Conservation (phyloP, 768 basidiomycete genomes). For the Lactarius quietus region DNA sequence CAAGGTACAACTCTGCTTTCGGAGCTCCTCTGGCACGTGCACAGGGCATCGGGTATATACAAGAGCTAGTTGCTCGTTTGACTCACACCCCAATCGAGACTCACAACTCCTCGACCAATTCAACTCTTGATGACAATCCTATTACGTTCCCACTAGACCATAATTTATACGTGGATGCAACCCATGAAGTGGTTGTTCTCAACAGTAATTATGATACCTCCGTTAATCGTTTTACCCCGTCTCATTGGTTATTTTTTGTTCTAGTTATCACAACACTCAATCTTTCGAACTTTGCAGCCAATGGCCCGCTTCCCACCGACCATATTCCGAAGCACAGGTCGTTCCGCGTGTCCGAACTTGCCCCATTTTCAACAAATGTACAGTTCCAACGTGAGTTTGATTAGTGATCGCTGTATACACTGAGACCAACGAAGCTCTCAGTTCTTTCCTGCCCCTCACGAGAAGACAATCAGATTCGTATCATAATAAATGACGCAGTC, state of each 20-base stretch:
- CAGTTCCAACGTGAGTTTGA: constrained; percentile 73
- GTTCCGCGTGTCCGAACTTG: constrained; percentile 72
- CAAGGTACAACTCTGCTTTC: constrained; percentile 66
- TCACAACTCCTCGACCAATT: constrained; percentile 82
- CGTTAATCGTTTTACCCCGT: neutral
- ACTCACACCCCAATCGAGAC: constrained; percentile 66
- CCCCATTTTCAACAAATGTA: constrained; percentile 85
- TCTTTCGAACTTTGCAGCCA: constrained; percentile 63
- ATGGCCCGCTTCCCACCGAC: constrained; percentile 72
- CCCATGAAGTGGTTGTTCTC: constrained; percentile 89
- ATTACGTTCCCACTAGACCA: constrained; percentile 70
- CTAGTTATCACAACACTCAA: constrained; percentile 83
- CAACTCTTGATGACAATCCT: constrained; percentile 67
- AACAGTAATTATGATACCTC: constrained; percentile 49
- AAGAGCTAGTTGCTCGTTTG: constrained; percentile 80
- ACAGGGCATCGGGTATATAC: constrained; percentile 75
- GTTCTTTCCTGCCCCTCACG: constrained; percentile 32
- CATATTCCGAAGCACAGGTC: constrained; percentile 63
- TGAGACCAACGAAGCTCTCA: constrained; percentile 6
- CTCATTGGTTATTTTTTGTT: neutral
- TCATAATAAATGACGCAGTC: constrained; percentile 87
- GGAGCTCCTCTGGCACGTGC: constrained; percentile 77
- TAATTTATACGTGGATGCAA: constrained; percentile 81
- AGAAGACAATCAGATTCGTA: constrained; percentile 58
- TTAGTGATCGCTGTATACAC: neutral